Evolutionary conservation across 1,139 yeast species (phyloP).

Genomic region (Hansenula anomala): DNA sequence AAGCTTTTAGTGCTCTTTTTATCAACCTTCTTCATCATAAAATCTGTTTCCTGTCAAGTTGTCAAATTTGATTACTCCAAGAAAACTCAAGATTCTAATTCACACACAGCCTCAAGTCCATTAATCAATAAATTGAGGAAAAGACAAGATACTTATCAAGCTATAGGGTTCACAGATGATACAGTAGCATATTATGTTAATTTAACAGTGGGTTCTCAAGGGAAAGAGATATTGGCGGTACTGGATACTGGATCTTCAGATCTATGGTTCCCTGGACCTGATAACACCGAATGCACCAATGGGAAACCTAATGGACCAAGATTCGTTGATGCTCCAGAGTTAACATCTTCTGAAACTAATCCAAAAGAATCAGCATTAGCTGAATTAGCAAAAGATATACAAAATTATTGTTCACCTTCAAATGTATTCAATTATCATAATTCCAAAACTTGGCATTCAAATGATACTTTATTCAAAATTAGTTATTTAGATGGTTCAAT

Average conservation of each 20-base stretch:
- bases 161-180: slow-evolving; percentile 1
- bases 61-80: no score
- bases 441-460: slow-evolving; percentile 42
- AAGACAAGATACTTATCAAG: background rate
- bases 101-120: no score
- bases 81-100: no score
- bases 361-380: background rate
- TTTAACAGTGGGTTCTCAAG: slow-evolving; percentile 43
- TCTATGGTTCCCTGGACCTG: slow-evolving; percentile 45
- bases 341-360: no score
- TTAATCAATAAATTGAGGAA: no score
- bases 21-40: no score
- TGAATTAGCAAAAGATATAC: background rate
- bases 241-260: slow-evolving; percentile 72
- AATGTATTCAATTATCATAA: slow-evolving; percentile 35
- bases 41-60: no score
- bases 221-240: slow-evolving; percentile 43
- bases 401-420: slow-evolving; percentile 4
- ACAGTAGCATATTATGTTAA: slow-evolving; percentile 1
- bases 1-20: no score
- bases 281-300: slow-evolving; percentile 8
- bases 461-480: slow-evolving; percentile 42
- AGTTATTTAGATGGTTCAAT: slow-evolving; percentile 54
- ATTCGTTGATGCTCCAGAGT: background rate
- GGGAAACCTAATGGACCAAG: slow-evolving; percentile 3